These are phyloP conservation scores for Fusarium praegraminearum DNA, from an alignment of 2,329 filamentous ascomycete genomes.

Conservation along the genomic window DNA sequence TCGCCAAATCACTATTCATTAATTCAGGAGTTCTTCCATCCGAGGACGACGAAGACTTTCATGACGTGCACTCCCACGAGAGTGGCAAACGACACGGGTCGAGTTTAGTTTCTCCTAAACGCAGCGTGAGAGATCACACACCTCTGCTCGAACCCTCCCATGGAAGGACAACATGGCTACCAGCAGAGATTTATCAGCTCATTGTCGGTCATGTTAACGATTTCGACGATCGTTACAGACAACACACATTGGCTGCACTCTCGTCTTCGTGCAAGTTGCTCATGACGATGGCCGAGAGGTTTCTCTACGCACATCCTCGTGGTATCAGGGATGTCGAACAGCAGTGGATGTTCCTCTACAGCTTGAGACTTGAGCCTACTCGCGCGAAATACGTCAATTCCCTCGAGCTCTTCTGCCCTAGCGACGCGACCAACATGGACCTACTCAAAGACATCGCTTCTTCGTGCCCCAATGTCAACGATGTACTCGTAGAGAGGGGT, in stretches of 20 bases:
- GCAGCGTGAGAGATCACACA: not conserved
- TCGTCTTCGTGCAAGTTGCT: not conserved
- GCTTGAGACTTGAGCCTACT: not conserved
- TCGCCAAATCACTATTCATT: not conserved
- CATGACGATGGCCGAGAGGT: not conserved
- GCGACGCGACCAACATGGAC: not conserved
- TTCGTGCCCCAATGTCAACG: not conserved
- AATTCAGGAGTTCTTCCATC: not conserved
- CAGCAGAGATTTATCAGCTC: not conserved
- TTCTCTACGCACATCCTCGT: not conserved
- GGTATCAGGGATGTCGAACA: not conserved
- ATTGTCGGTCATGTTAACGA: not conserved
- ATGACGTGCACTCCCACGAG: not conserved
- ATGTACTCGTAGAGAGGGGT: not conserved
- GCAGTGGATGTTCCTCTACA: constrained; percentile 7
- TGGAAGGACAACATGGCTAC: rapidly evolving
- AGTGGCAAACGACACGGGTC: not conserved
- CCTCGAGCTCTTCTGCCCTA: not conserved
- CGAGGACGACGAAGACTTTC: too few species aligned
- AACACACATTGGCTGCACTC: constrained; percentile 2
- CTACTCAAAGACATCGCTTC: not conserved
- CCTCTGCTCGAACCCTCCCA: rapidly evolving
- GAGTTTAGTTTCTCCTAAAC: not conserved
- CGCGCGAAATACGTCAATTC: not conserved
- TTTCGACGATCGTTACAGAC: not conserved